Base-by-base conservation (phyloP, 192 early-diverging fungal species). In the Coemansia sp. region DNA sequence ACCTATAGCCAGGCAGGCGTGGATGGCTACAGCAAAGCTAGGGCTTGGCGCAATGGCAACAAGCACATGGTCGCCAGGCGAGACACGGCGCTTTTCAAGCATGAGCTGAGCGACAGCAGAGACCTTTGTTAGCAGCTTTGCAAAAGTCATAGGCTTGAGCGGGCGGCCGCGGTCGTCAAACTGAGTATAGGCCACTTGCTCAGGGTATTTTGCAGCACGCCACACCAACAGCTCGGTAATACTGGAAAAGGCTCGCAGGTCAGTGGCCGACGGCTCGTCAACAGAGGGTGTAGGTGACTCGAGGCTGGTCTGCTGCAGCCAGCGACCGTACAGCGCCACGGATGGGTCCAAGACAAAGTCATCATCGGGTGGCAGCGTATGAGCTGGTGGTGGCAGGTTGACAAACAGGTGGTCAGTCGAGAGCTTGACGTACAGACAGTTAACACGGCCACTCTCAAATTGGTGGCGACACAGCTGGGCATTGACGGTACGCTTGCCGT, bases 1-100 rank as follows among this genome's bases (percentile, higher is more conserved):
- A 31, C 93, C 93, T 2, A 92, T 79, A n/a, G 88, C 83, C 65
- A 94, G 78, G 71, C 93, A 95, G 23, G 93, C 92, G 73, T 91
- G 89, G 9, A 95, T 61, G 1, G 88, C 84, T 9, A 83, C 70
- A 3, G 91, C 75, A 71, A 88, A 88, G 59, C 93, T 92, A 16
- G 89, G 60, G n/a, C 90, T 85, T 48, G 85, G 88, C 10, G 90
- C 73, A 37, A 89, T 85, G 3, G 91, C 69, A 23, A 94, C 67
- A 5, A 94, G 65, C 7, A 88, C 86, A 37, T 85, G 83, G 33
- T 85, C 84, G 7, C 84, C 84, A 0, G 87, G 62, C 26, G 76
- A 80, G 18, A 89, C 73, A 0, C 87, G 81, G 24, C 85, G 81
- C 74, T 89, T 89, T 24, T 84, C 77, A 10, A 73, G 57, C 24